Conservation (phyloP, 2,329 filamentous ascomycete species). For the Dothideomycetidae sp. region DNA sequence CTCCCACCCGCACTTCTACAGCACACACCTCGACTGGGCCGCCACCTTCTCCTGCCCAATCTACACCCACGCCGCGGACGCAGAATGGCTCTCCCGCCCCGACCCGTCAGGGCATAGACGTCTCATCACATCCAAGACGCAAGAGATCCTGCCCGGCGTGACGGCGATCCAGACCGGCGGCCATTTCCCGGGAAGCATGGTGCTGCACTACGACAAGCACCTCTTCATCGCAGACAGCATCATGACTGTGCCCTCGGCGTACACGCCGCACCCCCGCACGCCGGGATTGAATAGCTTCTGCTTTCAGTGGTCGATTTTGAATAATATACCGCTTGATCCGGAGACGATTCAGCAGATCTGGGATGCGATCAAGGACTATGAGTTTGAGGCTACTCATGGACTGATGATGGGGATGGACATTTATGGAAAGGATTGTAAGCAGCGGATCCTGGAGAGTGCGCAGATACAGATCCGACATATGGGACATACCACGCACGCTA, state of each 20-base stretch:
- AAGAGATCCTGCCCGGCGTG: slow-evolving; percentile 34
- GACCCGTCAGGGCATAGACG: slow-evolving; percentile 29
- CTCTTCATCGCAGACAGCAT: slow-evolving; percentile 69
- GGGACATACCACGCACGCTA: slow-evolving; percentile 14
- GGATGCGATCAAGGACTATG: slow-evolving; percentile 45
- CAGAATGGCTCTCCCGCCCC: slow-evolving; percentile 44
- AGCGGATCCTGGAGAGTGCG: slow-evolving; percentile 58
- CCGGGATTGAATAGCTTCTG: slow-evolving; percentile 40
- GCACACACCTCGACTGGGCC: slow-evolving; percentile 62
- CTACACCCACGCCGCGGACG: slow-evolving; percentile 52
- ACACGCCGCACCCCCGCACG: slow-evolving; percentile 25
- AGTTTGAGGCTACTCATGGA: slow-evolving; percentile 54
- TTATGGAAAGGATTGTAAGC: slow-evolving; percentile 41
- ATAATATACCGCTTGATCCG: slow-evolving; percentile 56
- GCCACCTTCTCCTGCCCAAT: slow-evolving; percentile 53
- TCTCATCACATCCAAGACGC: slow-evolving; percentile 27
- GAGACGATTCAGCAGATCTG: slow-evolving; percentile 54
- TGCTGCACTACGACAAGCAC: slow-evolving; percentile 46
- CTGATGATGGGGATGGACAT: slow-evolving; percentile 53
- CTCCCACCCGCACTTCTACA: slow-evolving; percentile 66
- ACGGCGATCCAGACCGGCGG: slow-evolving; percentile 58
- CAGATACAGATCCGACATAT: slow-evolving; percentile 48
- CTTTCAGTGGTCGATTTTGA: slow-evolving; percentile 67
- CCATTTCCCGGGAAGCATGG: slow-evolving; percentile 63
- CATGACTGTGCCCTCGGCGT: slow-evolving; percentile 46